phyloP scores from a whole-genome alignment of 2,329 filamentous ascomycete genomes.

The Alternaria tenuissima region DNA sequence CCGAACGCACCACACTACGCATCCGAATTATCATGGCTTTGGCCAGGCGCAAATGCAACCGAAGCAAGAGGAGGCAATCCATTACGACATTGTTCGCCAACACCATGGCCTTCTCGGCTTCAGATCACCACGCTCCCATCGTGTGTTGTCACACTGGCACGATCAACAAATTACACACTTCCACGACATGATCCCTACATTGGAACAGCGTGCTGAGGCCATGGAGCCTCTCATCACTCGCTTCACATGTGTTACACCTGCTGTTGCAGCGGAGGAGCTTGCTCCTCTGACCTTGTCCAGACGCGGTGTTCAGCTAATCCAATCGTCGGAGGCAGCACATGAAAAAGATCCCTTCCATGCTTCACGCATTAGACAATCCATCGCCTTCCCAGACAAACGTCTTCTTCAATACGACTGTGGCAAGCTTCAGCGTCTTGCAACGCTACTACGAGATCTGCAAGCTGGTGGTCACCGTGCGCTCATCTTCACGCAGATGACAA shows the following conservation, averaged over 20 bases:
- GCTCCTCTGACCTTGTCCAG: constrained; percentile 69
- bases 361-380: constrained; percentile 87
- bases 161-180: constrained; percentile 72
- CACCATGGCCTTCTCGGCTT: constrained; percentile 43
- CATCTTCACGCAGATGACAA: constrained; percentile 99
- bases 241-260: constrained; percentile 91
- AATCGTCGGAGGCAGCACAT: constrained; percentile 64
- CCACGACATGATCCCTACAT: constrained; percentile 73
- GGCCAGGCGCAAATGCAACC: constrained; percentile 35
- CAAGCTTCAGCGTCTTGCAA: constrained; percentile 90
- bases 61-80: constrained; percentile 13
- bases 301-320: constrained; percentile 63
- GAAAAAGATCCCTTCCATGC: constrained; percentile 87
- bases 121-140: constrained; percentile 36
- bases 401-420: constrained; percentile 98
- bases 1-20: constrained; percentile 15
- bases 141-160: constrained; percentile 68
- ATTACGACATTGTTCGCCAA: constrained; percentile 55
- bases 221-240: constrained; percentile 81
- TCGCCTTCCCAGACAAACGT: constrained; percentile 95
- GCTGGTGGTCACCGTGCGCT: constrained; percentile 89
- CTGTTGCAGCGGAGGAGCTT: constrained; percentile 82
- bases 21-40: constrained; percentile 25
- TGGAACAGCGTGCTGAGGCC: constrained; percentile 74
- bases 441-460: constrained; percentile 84